Percentiles rank a stretch among this genome's conserved stretches.
Evolutionary conservation across 345 rosid species (phyloP).

Genomic region (Ceriops tagal): DNA sequence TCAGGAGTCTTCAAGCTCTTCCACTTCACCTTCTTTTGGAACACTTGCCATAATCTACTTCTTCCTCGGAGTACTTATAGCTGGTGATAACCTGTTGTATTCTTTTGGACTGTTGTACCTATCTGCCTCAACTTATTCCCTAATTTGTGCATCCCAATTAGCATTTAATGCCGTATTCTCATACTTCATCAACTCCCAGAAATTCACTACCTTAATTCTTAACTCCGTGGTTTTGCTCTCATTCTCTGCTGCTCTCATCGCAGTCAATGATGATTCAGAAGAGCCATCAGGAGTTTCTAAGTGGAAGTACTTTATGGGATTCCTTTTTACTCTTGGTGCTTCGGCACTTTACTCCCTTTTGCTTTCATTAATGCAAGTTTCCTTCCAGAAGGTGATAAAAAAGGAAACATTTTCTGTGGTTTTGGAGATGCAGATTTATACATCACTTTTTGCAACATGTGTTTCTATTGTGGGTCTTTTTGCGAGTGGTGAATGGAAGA

Average conservation of each 20-base stretch:
- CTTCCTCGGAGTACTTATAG: conserved; percentile 53
- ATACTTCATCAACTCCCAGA: conserved; percentile 69
- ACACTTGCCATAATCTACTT: conserved; percentile 44
- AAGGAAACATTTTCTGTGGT: conserved; percentile 51
- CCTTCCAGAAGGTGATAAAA: conserved; percentile 61
- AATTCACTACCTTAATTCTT: conserved; percentile 51
- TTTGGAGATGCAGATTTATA: conserved; percentile 61
- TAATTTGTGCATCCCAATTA: conserved; percentile 70
- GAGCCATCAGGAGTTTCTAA: conserved; percentile 54
- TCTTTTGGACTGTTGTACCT: conserved; percentile 72
- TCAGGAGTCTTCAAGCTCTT: conserved; percentile 31
- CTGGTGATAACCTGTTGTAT: conserved; percentile 63
- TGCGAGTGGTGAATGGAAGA: conserved; percentile 71
- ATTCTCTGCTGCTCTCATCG: conserved; percentile 63
- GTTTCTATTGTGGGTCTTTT: conserved; percentile 43
- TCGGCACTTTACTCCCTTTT: conserved; percentile 74
- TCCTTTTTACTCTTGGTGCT: conserved; percentile 53
- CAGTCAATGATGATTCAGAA: conserved; percentile 54
- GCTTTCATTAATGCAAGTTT: conserved; percentile 74
- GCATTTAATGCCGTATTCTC: conserved; percentile 77
- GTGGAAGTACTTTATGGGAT: conserved; percentile 51
- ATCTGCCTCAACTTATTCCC: conserved; percentile 76
- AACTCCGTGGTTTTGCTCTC: conserved; percentile 63
- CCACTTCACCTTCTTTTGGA: conserved; percentile 31
- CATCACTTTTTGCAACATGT: conserved; percentile 45